Conservation (phyloP, 2,329 filamentous ascomycete genomes). For the Xylariaceae sp. region DNA sequence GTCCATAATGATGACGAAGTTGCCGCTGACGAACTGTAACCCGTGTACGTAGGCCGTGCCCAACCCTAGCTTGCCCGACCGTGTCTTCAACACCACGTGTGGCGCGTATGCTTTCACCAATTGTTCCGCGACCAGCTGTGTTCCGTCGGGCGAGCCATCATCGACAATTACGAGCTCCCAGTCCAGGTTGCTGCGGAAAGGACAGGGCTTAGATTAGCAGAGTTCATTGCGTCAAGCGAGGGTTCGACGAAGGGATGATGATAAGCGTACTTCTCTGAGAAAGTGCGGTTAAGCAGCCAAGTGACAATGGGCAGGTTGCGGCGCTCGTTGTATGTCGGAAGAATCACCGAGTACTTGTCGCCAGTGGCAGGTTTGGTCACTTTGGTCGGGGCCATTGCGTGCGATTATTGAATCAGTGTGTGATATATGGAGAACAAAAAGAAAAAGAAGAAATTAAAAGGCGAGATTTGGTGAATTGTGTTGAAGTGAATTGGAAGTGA, state of each 20-base stretch:
- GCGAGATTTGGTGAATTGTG: background rate
- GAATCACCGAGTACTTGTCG: constrained; percentile 93
- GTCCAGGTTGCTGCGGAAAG: constrained; percentile 66
- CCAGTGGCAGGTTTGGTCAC: constrained; percentile 35
- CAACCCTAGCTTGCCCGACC: constrained; percentile 92
- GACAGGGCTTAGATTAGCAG: constrained; percentile 13
- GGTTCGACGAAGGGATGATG: background rate
- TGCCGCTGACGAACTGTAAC: constrained; percentile 81
- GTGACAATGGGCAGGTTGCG: constrained; percentile 92
- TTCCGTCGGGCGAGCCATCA: constrained; percentile 95
- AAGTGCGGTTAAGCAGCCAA: constrained; percentile 89
- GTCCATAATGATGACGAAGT: constrained; percentile 99
- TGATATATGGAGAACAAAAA: constrained; percentile 5
- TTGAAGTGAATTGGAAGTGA: constrained; percentile 1
- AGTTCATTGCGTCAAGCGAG: background rate
- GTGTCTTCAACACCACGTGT: constrained; percentile 77
- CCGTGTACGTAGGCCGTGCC: constrained; percentile 96
- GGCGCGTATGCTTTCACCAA: constrained; percentile 78
- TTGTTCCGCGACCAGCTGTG: constrained; percentile 82
- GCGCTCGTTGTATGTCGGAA: constrained; percentile 98
- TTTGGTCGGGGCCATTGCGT: constrained; percentile 44
- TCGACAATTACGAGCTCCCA: constrained; percentile 98
- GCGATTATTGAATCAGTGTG: constrained; percentile 1
- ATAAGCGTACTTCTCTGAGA: constrained; percentile 69
- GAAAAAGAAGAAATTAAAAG: constrained; percentile 5